Percentiles rank a stretch among this genome's conserved stretches.
Evolutionary conservation across 1,139 yeast species (phyloP).

Genomic region (Tardiomyces blankii): DNA sequence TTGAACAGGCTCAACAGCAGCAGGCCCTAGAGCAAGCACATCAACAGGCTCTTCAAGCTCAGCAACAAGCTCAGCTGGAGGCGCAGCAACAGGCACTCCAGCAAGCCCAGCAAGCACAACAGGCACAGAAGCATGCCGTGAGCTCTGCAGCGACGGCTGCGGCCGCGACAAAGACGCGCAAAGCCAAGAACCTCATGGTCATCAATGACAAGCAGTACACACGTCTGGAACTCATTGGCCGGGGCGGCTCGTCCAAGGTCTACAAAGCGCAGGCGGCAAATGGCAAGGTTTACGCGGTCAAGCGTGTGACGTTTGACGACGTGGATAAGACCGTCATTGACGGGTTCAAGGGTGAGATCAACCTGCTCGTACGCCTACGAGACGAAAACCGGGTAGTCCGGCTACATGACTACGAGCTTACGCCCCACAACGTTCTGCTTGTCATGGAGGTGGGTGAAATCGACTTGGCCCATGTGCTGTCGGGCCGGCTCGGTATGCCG

Average conservation of each 20-base stretch:
- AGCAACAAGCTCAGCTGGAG: too few relatives aligned
- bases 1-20: too few relatives aligned
- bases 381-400: constrained; percentile 66
- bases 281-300: constrained; percentile 58
- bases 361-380: constrained; percentile 49
- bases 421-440: constrained; percentile 50
- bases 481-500: constrained; percentile 40
- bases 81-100: too few relatives aligned
- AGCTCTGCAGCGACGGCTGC: not conserved
- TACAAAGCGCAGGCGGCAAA: constrained; percentile 60
- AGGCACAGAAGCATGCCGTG: not conserved
- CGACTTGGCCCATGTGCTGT: constrained; percentile 76
- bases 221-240: constrained; percentile 67
- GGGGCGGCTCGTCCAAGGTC: constrained; percentile 92
- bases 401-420: constrained; percentile 62
- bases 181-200: constrained; percentile 11
- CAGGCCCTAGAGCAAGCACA: too few relatives aligned
- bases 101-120: too few relatives aligned
- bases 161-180: not conserved
- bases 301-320: constrained; percentile 61
- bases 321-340: constrained; percentile 62
- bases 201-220: constrained; percentile 61
- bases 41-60: too few relatives aligned
- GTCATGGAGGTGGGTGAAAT: constrained; percentile 96
- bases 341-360: constrained; percentile 88